phyloP scores from a whole-genome alignment of 208 protist genomes.

The Herpetomonas samuelpessoai region DNA sequence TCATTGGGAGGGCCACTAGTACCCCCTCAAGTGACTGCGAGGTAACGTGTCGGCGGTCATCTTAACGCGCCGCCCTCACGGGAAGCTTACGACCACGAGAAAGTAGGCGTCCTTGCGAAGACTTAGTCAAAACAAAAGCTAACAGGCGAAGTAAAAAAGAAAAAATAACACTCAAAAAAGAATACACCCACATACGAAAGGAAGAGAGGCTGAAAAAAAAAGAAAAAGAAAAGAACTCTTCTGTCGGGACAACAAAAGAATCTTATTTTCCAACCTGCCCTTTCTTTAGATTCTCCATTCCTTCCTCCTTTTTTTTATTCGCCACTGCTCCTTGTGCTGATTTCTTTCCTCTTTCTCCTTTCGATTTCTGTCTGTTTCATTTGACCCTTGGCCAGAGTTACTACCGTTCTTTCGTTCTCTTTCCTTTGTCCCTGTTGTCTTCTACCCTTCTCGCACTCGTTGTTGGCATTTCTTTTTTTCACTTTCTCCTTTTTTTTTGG shows the following conservation, averaged over 20 bases:
- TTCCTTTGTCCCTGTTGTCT: no score
- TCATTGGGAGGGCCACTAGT: no score
- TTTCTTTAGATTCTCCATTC: constrained; percentile 8
- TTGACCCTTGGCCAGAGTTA: no score
- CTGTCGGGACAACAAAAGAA: constrained; percentile 2
- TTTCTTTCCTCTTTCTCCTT: constrained; percentile 7
- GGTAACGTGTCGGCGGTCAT: no score
- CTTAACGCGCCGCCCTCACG: no score
- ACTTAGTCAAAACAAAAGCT: no score
- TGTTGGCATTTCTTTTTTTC: not conserved
- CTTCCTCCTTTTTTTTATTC: constrained; percentile 5
- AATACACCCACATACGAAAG: constrained; percentile 5
- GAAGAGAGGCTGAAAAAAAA: constrained; percentile 7
- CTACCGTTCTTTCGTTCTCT: no score
- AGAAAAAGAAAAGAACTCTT: constrained; percentile 4
- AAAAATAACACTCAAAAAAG: not conserved
- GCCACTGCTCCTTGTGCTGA: not conserved
- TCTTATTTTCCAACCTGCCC: constrained; percentile 1
- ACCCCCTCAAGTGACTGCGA: no score
- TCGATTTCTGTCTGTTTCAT: no score
- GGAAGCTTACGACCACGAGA: no score
- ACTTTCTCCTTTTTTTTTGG: constrained; percentile 12
- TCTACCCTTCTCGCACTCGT: not conserved
- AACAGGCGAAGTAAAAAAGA: no score
- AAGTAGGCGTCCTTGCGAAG: no score